Conservation (phyloP, 352 stramenopile genomes). For the Globisporangium splendens region DNA sequence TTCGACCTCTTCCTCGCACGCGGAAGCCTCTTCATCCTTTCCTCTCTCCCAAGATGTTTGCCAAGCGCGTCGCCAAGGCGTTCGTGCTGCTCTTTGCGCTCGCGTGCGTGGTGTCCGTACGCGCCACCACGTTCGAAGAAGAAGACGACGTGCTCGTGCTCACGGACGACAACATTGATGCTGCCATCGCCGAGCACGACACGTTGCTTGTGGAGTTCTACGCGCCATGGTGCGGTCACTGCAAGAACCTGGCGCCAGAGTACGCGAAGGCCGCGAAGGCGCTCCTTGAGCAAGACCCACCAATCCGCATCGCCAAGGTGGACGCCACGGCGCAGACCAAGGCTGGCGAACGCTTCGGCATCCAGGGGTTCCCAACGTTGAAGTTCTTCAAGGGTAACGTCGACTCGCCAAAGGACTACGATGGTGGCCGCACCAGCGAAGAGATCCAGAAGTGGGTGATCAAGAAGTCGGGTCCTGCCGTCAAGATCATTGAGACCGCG, state of each 20-base stretch:
- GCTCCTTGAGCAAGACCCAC: conserved; percentile 72
- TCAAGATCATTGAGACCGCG: conserved; percentile 71
- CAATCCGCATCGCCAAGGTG: conserved; percentile 83
- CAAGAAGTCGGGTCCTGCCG: conserved; percentile 90
- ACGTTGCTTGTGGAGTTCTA: conserved; percentile 84
- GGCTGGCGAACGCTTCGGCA: conserved; percentile 69
- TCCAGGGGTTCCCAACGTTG: conserved; percentile 89
- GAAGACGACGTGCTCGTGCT: conserved; percentile 91
- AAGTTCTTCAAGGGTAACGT: conserved; percentile 91
- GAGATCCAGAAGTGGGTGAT: conserved; percentile 90
- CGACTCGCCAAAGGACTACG: conserved; percentile 83
- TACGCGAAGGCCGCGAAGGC: conserved; percentile 85
- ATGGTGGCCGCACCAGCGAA: conserved; percentile 74
- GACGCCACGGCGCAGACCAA: conserved; percentile 86
- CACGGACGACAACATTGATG: conserved; percentile 90
- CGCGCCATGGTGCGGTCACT: conserved; percentile 78
- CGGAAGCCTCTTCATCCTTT: conserved; percentile 7
- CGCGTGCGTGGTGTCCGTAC: conserved; percentile 29
- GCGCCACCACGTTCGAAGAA: conserved; percentile 65
- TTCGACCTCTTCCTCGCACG: conserved; percentile 20
- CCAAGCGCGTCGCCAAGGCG: conserved; percentile 48
- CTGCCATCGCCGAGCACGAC: conserved; percentile 78
- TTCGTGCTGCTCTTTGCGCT: conserved; percentile 50
- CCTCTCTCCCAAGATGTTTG: conserved; percentile 35
- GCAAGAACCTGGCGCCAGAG: conserved; percentile 80